Conservation (phyloP, 345 rosid genomes). For the Camelina laxa region DNA sequence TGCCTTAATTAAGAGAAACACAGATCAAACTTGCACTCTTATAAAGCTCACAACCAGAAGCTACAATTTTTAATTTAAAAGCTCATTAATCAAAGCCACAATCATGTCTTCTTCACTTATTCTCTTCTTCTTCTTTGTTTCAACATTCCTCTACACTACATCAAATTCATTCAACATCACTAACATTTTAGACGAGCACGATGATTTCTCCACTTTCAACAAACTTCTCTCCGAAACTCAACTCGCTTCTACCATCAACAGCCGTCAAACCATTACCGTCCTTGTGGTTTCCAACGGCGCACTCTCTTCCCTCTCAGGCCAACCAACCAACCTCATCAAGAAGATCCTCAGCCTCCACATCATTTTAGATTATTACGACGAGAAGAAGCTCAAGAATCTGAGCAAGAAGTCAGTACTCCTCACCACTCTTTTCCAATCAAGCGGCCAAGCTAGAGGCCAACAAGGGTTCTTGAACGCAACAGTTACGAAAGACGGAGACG, state of each 20-base stretch:
- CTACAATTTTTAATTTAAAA: neutral
- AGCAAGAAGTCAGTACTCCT: constrained; percentile 59
- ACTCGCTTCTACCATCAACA: constrained; percentile 80
- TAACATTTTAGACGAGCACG: constrained; percentile 57
- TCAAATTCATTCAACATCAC: constrained; percentile 68
- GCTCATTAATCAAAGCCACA: constrained; percentile 1
- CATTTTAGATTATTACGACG: constrained; percentile 74
- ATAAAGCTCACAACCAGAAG: constrained; percentile 29
- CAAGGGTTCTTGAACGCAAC: constrained; percentile 83
- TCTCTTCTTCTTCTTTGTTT: constrained; percentile 36
- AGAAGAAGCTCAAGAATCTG: constrained; percentile 70
- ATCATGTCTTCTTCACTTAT: constrained; percentile 33
- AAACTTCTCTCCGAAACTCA: constrained; percentile 64
- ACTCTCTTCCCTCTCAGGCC: constrained; percentile 56
- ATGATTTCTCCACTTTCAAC: constrained; percentile 69
- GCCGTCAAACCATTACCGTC: constrained; percentile 70
- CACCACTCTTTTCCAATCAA: constrained; percentile 87
- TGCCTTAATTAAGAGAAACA: constrained; percentile 7
- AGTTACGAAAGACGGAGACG: constrained; percentile 65
- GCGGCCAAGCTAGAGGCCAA: constrained; percentile 77
- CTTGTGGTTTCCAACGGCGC: constrained; percentile 70
- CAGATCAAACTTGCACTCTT: constrained; percentile 5
- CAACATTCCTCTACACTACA: constrained; percentile 35
- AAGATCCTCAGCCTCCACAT: constrained; percentile 68
- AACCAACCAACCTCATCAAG: constrained; percentile 61